A percentile compares a stretch with the other conserved stretches of the same genome.
phyloP scores from a whole-genome alignment of 257 asterid species.

The Solanum habrochaites region DNA sequence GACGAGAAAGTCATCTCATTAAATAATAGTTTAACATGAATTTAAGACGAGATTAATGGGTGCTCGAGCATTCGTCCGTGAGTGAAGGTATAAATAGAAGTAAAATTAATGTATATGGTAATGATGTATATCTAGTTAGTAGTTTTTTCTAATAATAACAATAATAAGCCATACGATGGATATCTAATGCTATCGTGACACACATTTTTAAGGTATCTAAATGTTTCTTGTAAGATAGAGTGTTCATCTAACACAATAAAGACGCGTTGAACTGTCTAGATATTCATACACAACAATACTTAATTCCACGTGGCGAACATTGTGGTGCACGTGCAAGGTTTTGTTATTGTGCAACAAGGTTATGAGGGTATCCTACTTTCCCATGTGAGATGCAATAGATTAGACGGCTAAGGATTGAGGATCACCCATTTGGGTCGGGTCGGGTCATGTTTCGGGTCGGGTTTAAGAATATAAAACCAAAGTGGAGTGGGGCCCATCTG shows the following conservation, averaged over 20 bases:
- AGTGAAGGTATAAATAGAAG: too few relatives aligned
- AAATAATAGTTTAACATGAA: too few relatives aligned
- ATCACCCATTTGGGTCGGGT: neutral
- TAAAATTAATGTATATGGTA: too few relatives aligned
- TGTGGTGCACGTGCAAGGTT: slow-evolving; percentile 23
- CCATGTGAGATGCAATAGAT: neutral
- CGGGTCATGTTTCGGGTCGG: neutral
- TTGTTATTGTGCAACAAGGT: neutral
- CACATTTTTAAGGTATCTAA: neutral
- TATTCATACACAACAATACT: neutral
- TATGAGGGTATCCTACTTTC: neutral
- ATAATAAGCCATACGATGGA: neutral
- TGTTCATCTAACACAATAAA: too few relatives aligned
- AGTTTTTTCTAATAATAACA: too few relatives aligned
- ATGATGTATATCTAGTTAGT: too few relatives aligned
- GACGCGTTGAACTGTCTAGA: fast-evolving
- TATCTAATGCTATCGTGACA: too few relatives aligned
- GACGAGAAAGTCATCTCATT: too few relatives aligned
- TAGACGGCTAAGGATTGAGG: neutral
- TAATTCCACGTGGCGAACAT: slow-evolving; percentile 19
- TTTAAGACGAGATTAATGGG: too few relatives aligned
- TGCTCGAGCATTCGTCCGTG: too few relatives aligned
- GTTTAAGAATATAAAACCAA: neutral
- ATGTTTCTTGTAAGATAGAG: neutral
- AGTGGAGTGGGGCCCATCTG: slow-evolving; percentile 1